Evolutionary conservation across 2,329 filamentous ascomycete species (phyloP).

Genomic region (Hymenoscyphus linearis): DNA sequence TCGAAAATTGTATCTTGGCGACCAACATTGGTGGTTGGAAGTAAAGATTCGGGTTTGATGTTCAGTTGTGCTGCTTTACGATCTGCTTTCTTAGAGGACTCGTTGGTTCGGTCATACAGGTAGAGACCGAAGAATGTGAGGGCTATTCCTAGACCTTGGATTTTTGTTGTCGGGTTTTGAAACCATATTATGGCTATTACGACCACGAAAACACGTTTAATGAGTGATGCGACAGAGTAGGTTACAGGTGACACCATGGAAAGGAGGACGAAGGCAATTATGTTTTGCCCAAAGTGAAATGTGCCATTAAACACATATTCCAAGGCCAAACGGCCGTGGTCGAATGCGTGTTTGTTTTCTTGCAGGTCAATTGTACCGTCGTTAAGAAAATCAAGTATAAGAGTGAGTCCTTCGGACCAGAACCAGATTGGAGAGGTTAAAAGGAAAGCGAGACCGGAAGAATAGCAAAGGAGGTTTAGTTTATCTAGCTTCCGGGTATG

Average conservation of each 20-base stretch:
- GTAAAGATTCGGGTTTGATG: constrained; percentile 30
- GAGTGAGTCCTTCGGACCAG: constrained; percentile 75
- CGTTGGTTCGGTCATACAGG: constrained; percentile 87
- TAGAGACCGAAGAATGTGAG: constrained; percentile 92
- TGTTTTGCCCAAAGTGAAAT: constrained; percentile 95
- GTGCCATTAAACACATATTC: constrained; percentile 97
- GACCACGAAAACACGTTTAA: constrained; percentile 97
- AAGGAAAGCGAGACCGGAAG: constrained; percentile 86
- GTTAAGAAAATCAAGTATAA: constrained; percentile 71
- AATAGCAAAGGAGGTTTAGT: constrained; percentile 93
- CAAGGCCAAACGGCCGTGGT: constrained; percentile 66
- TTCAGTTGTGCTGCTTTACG: constrained; percentile 68
- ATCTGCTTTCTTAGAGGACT: constrained; percentile 82
- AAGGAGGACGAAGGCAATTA: constrained; percentile 86
- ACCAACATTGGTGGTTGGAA: constrained; percentile 22
- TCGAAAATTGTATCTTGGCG: constrained; percentile 31
- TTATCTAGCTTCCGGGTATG: constrained; percentile 84
- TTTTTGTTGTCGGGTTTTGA: constrained; percentile 74
- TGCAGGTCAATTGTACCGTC: constrained; percentile 70
- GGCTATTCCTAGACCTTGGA: constrained; percentile 79
- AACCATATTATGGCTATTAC: constrained; percentile 96
- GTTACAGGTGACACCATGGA: constrained; percentile 95
- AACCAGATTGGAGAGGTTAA: constrained; percentile 90
- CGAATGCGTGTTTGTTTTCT: constrained; percentile 57
- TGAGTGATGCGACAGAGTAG: constrained; percentile 90